A percentile compares a stretch with the other conserved stretches of the same genome.
These are phyloP conservation scores for Pyrus pyrifolia DNA, from an alignment of 306 rosid genomes.

Conservation along the genomic window DNA sequence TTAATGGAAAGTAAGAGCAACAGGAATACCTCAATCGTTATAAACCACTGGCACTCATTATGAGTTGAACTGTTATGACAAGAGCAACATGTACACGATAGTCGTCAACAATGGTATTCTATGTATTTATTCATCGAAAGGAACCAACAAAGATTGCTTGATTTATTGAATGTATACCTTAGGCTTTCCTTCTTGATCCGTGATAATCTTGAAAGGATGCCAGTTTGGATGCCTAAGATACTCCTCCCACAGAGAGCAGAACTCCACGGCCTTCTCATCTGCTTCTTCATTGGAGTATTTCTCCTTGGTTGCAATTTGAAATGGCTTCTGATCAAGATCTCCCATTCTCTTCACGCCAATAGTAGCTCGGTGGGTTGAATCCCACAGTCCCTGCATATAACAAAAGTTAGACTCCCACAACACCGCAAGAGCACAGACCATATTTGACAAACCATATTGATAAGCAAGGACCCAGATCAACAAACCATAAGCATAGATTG, in stretches of 20 bases:
- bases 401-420: conserved; percentile 2
- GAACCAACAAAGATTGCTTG: background rate
- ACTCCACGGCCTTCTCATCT: conserved; percentile 24
- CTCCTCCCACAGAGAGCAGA: conserved; percentile 52
- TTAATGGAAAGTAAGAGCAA: background rate
- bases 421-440: background rate
- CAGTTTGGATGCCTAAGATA: conserved; percentile 65
- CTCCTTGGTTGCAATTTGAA: conserved; percentile 27
- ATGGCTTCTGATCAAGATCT: conserved; percentile 50
- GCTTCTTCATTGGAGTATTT: conserved; percentile 28
- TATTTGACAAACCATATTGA: background rate
- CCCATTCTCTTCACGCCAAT: conserved; percentile 52
- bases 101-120: background rate
- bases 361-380: conserved; percentile 12
- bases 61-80: background rate
- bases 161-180: conserved; percentile 23
- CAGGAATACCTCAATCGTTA: background rate
- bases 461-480: background rate
- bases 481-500: background rate
- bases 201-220: conserved; percentile 64
- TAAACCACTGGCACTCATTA: background rate
- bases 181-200: conserved; percentile 17
- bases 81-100: background rate
- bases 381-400: conserved; percentile 32
- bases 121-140: background rate